These are phyloP conservation scores for Trametes versicolor DNA, from an alignment of 1,284 basidiomycete genomes.

Conservation along the genomic window DNA sequence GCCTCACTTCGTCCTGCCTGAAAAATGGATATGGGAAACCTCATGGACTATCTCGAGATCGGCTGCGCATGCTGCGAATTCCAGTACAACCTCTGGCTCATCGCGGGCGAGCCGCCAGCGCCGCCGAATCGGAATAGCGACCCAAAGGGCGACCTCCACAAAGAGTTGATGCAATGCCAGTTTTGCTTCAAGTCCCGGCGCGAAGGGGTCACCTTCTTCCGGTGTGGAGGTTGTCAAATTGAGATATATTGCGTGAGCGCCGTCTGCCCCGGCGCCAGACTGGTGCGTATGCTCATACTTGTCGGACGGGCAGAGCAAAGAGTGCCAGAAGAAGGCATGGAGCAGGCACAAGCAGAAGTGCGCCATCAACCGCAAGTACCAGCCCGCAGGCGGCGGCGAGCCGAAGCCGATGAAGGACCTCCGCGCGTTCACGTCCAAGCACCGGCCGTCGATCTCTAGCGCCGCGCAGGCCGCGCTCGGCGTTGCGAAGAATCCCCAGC, in stretches of 20 bases:
- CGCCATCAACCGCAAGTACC: slow-evolving; percentile 34
- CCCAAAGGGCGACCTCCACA: slow-evolving; percentile 27
- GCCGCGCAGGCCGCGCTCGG: slow-evolving; percentile 36
- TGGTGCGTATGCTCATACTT: not conserved
- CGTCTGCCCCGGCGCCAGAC: not conserved
- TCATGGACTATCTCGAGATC: slow-evolving; percentile 26
- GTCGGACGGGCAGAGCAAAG: slow-evolving; percentile 33
- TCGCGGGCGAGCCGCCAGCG: slow-evolving; percentile 26
- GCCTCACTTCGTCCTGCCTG: no score
- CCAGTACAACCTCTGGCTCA: slow-evolving; percentile 24
- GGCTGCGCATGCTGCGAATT: slow-evolving; percentile 27
- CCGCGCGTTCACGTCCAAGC: slow-evolving; percentile 38
- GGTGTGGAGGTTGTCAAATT: slow-evolving; percentile 34
- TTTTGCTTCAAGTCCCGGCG: slow-evolving; percentile 32
- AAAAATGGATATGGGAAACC: slow-evolving; percentile 16
- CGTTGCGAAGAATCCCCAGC: slow-evolving; percentile 23
- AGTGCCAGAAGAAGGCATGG: slow-evolving; percentile 39
- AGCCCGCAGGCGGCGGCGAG: slow-evolving; percentile 18
- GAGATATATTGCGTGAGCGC: slow-evolving; percentile 38
- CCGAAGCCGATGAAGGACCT: slow-evolving; percentile 30
- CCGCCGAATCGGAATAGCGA: slow-evolving; percentile 22
- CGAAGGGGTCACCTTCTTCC: slow-evolving; percentile 30
- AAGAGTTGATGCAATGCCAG: slow-evolving; percentile 35
- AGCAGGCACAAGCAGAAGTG: slow-evolving; percentile 37
- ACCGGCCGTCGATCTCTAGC: slow-evolving; percentile 35